Conservation (phyloP, 2,329 filamentous ascomycete species). For the Pseudogymnoascus pannorum region DNA sequence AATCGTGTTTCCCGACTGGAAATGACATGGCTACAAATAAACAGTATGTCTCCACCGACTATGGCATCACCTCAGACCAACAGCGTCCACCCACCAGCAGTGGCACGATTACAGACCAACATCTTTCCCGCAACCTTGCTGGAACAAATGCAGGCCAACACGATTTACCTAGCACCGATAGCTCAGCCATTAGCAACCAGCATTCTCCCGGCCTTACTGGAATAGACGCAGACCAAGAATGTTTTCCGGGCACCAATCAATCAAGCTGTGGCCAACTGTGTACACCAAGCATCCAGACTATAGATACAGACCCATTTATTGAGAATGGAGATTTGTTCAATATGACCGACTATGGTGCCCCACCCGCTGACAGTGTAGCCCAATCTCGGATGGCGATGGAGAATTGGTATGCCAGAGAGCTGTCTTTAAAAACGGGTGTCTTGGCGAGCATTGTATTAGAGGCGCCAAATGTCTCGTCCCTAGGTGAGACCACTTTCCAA, state of each 20-base stretch:
- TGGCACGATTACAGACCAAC: background rate
- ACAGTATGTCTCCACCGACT: background rate
- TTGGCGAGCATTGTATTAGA: background rate
- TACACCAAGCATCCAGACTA: no score
- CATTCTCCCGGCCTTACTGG: background rate
- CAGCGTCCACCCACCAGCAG: background rate
- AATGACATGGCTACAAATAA: no score
- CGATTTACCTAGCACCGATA: background rate
- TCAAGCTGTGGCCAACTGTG: no score
- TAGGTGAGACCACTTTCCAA: background rate
- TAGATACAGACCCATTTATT: background rate
- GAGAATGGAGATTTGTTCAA: background rate
- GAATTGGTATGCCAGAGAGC: background rate
- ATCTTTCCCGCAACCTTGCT: background rate
- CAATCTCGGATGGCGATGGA: background rate
- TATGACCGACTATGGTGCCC: background rate
- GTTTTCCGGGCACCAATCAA: no score
- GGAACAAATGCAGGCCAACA: background rate
- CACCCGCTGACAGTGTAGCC: background rate
- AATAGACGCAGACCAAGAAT: background rate
- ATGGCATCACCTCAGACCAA: background rate
- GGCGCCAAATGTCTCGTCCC: background rate
- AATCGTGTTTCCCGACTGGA: background rate
- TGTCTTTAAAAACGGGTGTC: background rate
- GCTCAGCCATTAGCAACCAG: background rate